Base-by-base conservation (phyloP, 1,284 basidiomycete species). In the Athelia sp. region DNA sequence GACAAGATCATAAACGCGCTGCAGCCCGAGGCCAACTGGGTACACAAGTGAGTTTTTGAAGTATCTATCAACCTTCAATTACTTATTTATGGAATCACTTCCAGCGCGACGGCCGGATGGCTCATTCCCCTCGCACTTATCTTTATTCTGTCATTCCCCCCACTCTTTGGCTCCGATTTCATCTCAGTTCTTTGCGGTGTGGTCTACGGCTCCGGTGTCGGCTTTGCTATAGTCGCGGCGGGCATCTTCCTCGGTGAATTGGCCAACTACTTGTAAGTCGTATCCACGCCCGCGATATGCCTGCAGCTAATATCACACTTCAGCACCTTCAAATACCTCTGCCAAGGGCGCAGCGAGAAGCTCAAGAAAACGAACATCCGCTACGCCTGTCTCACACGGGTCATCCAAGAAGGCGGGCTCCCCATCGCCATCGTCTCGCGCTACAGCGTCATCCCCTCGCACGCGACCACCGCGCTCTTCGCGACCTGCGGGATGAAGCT, bases 321-420 rank as follows among this genome's bases (percentile, higher is more conserved):
- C 36, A 70, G 74, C 51, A 75, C 71, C 0, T 79, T 80, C 67
- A 72, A 69, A 54, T 74, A 74, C 49, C 62, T 72, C 53, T 70
- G 73, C 52, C 57, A 67, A 4, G 63, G 66, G 2, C 72, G 72
- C 8, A 82, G 81, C 0, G 75, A 75, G 31, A 81, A 78, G 54
- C 65, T 78, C 49, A 84, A 87, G 62, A 66, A 71, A 56, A 75
- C 73, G 35, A 80, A 74, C 50, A 65, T 84, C 42, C 71, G 71
- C 44, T 87, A 86, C 58, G 83, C 75, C n/a, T 78, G 77, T 62
- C 71, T 88, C 46, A 79, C 82, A 14, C 75, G 74, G 56, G 72
- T 84, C 43, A 76, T 86, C 18, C 68, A 82, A 9, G 79, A 85
- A n/a, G 85, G 85, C 13, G 83, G 84, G 1, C 82, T 87, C 66